Evolutionary conservation across 352 stramenopile genomes (phyloP).

Genomic region (Phytopythium aichiense): DNA sequence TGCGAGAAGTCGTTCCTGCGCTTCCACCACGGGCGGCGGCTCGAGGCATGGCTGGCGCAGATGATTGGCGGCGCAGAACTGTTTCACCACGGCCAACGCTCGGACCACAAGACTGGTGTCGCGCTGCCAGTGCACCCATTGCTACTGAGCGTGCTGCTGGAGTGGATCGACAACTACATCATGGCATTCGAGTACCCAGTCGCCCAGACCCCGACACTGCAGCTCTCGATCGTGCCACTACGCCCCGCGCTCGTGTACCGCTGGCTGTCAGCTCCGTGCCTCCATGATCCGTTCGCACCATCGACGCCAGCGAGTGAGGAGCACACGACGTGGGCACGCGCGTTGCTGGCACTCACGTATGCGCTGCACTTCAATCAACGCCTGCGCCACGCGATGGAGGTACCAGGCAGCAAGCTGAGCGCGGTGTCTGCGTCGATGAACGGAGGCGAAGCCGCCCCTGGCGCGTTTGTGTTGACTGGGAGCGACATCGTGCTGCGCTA

Average conservation of each 20-base stretch:
- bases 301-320: constrained; percentile 6
- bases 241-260: constrained; percentile 30
- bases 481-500: constrained; percentile 55
- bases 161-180: constrained; percentile 77
- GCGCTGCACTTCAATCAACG: constrained; percentile 69
- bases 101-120: not conserved
- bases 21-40: constrained; percentile 46
- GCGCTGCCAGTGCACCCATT: constrained; percentile 51
- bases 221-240: constrained; percentile 63
- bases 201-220: constrained; percentile 40
- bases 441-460: not conserved
- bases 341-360: constrained; percentile 44
- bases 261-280: constrained; percentile 28
- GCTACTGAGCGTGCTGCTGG: constrained; percentile 43
- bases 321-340: constrained; percentile 31
- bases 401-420: constrained; percentile 51
- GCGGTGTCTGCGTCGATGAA: constrained; percentile 28
- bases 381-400: constrained; percentile 44
- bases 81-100: not conserved
- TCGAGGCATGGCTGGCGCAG: constrained; percentile 47
- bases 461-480: constrained; percentile 5
- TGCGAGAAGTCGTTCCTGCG: constrained; percentile 66
- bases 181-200: constrained; percentile 76
- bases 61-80: constrained; percentile 27
- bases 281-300: constrained; percentile 6